Evolutionary conservation across 2,329 filamentous ascomycete genomes (phyloP).

Genomic region (Penicillium griseofulvum): DNA sequence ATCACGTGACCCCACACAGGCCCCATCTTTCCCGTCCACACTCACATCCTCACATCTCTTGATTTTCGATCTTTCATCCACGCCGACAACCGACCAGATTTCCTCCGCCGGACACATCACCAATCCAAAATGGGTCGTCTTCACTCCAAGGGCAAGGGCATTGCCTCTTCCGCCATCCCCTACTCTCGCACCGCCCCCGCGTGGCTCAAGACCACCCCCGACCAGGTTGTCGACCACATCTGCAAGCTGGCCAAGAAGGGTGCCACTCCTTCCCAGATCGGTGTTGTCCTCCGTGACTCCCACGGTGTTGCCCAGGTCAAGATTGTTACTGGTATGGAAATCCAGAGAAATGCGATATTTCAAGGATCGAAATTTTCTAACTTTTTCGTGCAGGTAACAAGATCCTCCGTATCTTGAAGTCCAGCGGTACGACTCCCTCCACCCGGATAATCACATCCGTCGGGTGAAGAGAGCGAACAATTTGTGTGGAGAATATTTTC

Average conservation of each 20-base stretch:
- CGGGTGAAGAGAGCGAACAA: slow-evolving; percentile 24
- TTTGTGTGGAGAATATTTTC: slow-evolving; percentile 11
- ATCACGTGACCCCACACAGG: slow-evolving; percentile 36
- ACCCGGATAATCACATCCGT: slow-evolving; percentile 19
- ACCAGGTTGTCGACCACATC: slow-evolving; percentile 98
- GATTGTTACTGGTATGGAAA: slow-evolving; percentile 81
- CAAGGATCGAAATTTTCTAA: slow-evolving; percentile 35
- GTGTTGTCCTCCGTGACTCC: slow-evolving; percentile 96
- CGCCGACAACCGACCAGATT: slow-evolving; percentile 34
- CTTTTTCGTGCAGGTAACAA: slow-evolving; percentile 74
- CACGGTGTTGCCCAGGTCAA: slow-evolving; percentile 98
- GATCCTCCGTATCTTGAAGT: slow-evolving; percentile 98
- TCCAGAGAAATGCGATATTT: not conserved
- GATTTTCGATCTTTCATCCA: slow-evolving; percentile 24
- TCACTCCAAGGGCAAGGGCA: slow-evolving; percentile 99
- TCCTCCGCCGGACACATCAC: slow-evolving; percentile 30
- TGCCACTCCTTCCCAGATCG: slow-evolving; percentile 96
- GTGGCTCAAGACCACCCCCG: slow-evolving; percentile 98
- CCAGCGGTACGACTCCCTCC: slow-evolving; percentile 69
- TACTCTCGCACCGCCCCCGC: slow-evolving; percentile 91
- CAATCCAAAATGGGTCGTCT: slow-evolving; percentile 64
- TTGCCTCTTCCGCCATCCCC: slow-evolving; percentile 90
- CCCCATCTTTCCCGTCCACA: slow-evolving; percentile 11
- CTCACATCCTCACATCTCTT: slow-evolving; percentile 14
- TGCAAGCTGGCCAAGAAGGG: slow-evolving; percentile 99